Base-by-base conservation (phyloP, 257 asterid genomes). In the Salvia miltiorrhiza region DNA sequence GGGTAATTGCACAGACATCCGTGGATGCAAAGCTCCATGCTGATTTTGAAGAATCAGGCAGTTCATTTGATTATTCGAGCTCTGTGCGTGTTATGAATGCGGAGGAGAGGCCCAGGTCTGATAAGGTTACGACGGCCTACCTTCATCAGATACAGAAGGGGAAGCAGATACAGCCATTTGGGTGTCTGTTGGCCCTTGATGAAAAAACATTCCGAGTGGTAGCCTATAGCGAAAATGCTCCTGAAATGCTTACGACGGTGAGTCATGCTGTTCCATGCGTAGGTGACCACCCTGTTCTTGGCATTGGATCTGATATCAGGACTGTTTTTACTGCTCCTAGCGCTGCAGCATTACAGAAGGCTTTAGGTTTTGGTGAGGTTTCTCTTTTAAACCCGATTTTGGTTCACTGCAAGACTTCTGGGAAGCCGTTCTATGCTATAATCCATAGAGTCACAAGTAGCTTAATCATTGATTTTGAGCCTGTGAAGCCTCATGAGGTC, bases 401-500 rank as follows among this genome's bases (percentile, higher is more conserved):
- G 76, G 94, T 93, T 54, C 99, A 93, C 75, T 93, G 99, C 57
- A 93, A 82, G 81, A 87, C 93, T 47, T 90, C 99, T 3, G 97
- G 97, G 72, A 93, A 93, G 85, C 99, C 99, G 0, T 90, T 85
- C 58, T 93, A 93, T 59, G 99, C 99, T 19, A 93, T 93, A 70
- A 77, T 93, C 55, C 99, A 93, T 47, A 76, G 97, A 74, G 97
- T 93, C 53, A 93, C 99, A 0, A 96, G 96, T 37, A 81, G 94
- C 76, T 79, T 93, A 49, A 81, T 93, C 20, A 75, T 93, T 12
- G 99, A 93, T 78, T 93, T 93, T 54, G 99, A 93, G 93, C 99
- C 97, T 11, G 99, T 93, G 70, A 93, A 88, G 82, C 97, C 96
- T 63, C 86, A 85, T 43, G 99, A 93, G 81, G 97, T 86, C 41